Base-by-base conservation (phyloP, 108 stramenopile genomes). In the Thalassiosira profunda region DNA sequence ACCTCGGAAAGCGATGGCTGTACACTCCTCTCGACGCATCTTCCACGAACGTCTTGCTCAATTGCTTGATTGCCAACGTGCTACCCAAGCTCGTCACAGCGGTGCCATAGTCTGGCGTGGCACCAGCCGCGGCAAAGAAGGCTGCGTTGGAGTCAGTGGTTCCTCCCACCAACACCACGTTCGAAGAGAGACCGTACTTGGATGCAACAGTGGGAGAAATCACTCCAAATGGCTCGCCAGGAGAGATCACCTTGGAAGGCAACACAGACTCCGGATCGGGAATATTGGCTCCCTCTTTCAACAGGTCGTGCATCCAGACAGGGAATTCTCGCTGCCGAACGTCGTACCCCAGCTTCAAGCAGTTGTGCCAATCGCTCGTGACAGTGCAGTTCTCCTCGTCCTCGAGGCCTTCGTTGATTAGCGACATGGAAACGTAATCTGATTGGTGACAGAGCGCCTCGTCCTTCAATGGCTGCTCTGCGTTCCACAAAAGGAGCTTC, bases 91-190 rank as follows among this genome's bases (percentile, higher is more conserved):
- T 82, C 25, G 95, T 95, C 1, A 98, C 97, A 1, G 97, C 95
- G 12, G 88, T 88, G 1, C 97, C 97, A 18, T 79, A 66, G n/a
- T 43, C 60, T 15, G 84, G 73, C 25, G 53, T 58, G 7, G 83
- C 53, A 7, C 78, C 74, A 12, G 70, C 86, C 3, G 85, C 85
- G 15, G 97, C 97, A 58, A 96, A 80, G 60, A 98, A 98, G 10
- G 96, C 94, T 9, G 97, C 96, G 69, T 96, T 96, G 63, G 90
- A 91, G 72, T 96, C 95, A 10, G 95, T 96, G 7, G 97, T 98
- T 15, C 96, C 96, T 45, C 93, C 97, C 14, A 95, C 93, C 40
- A 98, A 49, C 3, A 85, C 60, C 12, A 85, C 79, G 29, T 64
- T 43, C 35, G 47, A 26, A 12, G 87, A 64, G 9, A 97, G 41